Evolutionary conservation across 2,329 filamentous ascomycete genomes (phyloP).

Genomic region (Geosmithia putterillii): DNA sequence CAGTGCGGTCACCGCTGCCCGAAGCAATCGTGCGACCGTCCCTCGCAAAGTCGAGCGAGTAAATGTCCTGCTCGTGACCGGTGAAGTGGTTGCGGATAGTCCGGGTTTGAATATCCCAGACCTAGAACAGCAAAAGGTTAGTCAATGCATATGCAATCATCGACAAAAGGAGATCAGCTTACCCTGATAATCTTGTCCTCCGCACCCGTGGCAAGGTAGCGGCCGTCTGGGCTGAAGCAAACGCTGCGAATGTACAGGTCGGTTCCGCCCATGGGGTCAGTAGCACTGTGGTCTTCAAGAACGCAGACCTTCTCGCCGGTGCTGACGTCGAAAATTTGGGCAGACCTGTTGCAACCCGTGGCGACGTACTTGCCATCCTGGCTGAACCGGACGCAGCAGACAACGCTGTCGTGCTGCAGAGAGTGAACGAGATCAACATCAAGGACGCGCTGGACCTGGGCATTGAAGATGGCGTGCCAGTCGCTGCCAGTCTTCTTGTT

Average conservation of each 20-base stretch:
- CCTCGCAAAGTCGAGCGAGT: conserved; percentile 87
- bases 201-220: conserved; percentile 86
- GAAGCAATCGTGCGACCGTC: conserved; percentile 93
- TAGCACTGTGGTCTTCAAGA: conserved; percentile 73
- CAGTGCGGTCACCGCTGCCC: conserved; percentile 86
- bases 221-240: conserved; percentile 95
- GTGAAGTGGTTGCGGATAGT: conserved; percentile 85
- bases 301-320: conserved; percentile 81
- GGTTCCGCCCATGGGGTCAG: conserved; percentile 61
- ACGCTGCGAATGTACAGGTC: conserved; percentile 97
- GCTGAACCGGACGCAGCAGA: conserved; percentile 96
- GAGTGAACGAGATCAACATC: conserved; percentile 94
- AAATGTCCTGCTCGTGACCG: conserved; percentile 98
- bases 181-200: conserved; percentile 96
- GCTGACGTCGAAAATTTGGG: conserved; percentile 94
- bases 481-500: conserved; percentile 83
- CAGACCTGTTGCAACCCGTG: conserved; percentile 94
- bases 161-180: conserved; percentile 22
- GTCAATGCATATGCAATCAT: background rate
- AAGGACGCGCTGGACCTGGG: conserved; percentile 72
- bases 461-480: conserved; percentile 98
- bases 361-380: conserved; percentile 91
- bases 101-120: conserved; percentile 83
- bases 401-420: conserved; percentile 85
- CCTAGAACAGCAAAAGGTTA: conserved; percentile 31